Conservation (phyloP, 352 stramenopile genomes). For the Pythium plurisporium region DNA sequence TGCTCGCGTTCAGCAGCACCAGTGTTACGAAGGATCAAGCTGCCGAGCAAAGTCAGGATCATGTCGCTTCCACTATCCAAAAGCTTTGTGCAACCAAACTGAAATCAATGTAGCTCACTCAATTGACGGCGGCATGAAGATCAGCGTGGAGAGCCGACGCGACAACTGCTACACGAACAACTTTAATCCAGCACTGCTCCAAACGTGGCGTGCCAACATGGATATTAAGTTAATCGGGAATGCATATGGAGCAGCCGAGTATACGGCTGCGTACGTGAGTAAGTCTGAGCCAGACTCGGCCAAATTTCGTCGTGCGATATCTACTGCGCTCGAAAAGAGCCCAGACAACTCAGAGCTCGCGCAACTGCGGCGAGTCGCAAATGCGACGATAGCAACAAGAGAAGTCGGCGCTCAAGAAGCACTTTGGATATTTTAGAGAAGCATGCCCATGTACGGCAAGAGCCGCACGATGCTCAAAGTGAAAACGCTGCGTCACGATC, state of each 20-base stretch:
- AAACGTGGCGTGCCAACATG: conserved; percentile 26
- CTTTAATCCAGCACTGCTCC: not conserved
- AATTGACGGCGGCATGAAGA: not conserved
- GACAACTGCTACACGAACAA: conserved; percentile 4
- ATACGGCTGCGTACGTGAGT: not conserved
- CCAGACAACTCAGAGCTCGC: not conserved
- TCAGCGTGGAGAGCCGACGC: not conserved
- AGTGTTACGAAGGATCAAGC: not conserved
- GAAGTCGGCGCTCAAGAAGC: not conserved
- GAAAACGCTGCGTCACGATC: not conserved
- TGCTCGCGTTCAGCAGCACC: conserved; percentile 8
- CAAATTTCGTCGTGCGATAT: not conserved
- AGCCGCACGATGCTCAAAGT: not conserved
- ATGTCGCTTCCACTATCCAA: conserved; percentile 7
- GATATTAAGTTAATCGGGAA: conserved; percentile 16
- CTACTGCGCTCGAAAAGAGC: not conserved
- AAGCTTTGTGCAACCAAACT: not conserved
- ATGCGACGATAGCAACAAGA: not conserved
- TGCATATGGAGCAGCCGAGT: not conserved
- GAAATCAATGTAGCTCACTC: not conserved
- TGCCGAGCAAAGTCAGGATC: not conserved
- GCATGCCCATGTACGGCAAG: not conserved
- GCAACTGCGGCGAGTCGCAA: not conserved
- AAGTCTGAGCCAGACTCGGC: not conserved
- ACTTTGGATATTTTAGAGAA: not conserved